phyloP scores from a whole-genome alignment of 805 yeast genomes.

The Saccharomyces mikatae region DNA sequence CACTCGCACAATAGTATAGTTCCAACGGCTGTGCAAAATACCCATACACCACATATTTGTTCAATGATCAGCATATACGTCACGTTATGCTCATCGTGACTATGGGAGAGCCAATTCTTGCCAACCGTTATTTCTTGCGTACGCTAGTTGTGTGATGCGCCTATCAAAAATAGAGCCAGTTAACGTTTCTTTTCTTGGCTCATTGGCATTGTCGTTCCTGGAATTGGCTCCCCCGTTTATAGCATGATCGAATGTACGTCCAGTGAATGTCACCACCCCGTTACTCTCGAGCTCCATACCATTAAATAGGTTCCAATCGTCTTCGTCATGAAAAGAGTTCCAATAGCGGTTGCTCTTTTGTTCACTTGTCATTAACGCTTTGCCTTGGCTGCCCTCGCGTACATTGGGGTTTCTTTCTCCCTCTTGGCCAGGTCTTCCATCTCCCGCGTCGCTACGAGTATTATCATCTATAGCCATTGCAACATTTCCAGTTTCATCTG shows the following conservation, averaged over 20 bases:
- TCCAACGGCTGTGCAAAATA: not conserved
- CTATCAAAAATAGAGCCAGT: constrained; percentile 15
- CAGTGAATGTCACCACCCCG: constrained; percentile 16
- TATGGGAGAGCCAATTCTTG: constrained; percentile 9
- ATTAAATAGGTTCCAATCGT: constrained; percentile 25
- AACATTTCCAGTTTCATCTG: constrained; percentile 13
- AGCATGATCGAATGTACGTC: not conserved
- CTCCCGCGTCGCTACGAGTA: not conserved
- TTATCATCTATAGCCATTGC: not conserved
- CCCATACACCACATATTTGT: not conserved
- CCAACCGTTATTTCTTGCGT: constrained; percentile 13
- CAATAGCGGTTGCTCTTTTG: constrained; percentile 12
- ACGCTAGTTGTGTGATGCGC: constrained; percentile 8
- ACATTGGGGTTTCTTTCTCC: not conserved
- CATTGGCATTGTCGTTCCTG: not conserved
- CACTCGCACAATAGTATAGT: not conserved
- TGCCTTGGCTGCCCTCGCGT: not conserved
- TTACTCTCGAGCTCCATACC: constrained; percentile 19
- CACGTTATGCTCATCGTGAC: not conserved
- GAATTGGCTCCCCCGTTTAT: not conserved
- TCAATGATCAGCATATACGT: not conserved
- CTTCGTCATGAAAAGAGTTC: constrained; percentile 29
- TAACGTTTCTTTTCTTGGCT: constrained; percentile 3
- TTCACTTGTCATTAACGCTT: not conserved
- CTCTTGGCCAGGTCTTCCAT: not conserved